Conservation (phyloP, 768 basidiomycete species). For the button mushroom (Agaricus bisporus) region DNA sequence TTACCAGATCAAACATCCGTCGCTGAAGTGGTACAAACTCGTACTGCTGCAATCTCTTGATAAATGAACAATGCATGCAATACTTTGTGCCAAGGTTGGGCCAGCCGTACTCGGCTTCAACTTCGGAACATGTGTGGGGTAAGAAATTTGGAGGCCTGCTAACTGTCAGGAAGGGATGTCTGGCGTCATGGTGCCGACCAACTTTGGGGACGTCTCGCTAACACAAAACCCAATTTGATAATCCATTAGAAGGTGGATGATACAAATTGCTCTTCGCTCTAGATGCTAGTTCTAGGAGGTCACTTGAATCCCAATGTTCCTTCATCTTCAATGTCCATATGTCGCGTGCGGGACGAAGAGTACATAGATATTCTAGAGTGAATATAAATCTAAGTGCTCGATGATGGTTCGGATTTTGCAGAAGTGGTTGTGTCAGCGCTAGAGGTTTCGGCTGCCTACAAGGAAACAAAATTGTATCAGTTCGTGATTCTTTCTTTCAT, state of each 20-base stretch:
- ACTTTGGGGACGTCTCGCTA: neutral
- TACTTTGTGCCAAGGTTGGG: no score
- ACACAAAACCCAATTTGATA: neutral
- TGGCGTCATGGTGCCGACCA: no score
- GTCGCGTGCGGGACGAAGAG: neutral
- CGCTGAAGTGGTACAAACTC: no score
- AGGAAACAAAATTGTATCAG: neutral
- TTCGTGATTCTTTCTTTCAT: neutral
- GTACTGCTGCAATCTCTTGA: no score
- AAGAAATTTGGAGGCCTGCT: no score
- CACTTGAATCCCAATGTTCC: neutral
- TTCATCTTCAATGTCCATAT: neutral
- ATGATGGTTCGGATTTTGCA: neutral
- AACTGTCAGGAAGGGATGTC: no score
- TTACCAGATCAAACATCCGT: no score
- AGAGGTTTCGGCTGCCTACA: neutral
- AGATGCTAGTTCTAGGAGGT: constrained; percentile 13
- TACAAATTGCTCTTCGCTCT: constrained; percentile 39
- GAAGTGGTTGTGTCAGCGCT: neutral
- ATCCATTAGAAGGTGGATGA: constrained; percentile 42
- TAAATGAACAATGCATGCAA: no score
- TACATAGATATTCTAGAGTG: neutral
- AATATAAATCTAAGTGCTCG: constrained; percentile 1
- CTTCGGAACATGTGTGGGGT: no score
- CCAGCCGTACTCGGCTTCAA: no score